Conservation (phyloP, 768 basidiomycete genomes). For the Xerocomellus chrysenteron region DNA sequence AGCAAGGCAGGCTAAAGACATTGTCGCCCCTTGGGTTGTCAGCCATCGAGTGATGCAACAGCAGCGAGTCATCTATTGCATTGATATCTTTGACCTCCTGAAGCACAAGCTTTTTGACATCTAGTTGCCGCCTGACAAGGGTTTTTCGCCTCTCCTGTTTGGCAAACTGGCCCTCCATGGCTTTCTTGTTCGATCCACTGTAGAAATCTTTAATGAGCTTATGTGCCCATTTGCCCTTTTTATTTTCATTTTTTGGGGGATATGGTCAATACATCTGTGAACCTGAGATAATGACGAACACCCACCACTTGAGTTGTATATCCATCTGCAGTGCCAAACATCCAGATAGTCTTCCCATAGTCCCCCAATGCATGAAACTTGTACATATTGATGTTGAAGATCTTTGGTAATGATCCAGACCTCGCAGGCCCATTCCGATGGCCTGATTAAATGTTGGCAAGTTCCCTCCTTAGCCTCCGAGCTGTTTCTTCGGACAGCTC, state of each 20-base stretch:
- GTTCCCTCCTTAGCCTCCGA: not conserved
- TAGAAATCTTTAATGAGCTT: constrained; percentile 28
- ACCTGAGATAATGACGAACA: too few species aligned
- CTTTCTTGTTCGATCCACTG: constrained; percentile 21
- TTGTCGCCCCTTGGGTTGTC: not conserved
- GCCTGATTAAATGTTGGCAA: not conserved
- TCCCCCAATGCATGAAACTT: constrained; percentile 31
- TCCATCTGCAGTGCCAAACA: too few species aligned
- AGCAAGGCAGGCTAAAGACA: not conserved
- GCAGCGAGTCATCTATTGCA: too few species aligned
- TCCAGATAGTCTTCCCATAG: constrained; percentile 14
- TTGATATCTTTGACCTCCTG: too few species aligned
- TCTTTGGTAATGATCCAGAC: not conserved
- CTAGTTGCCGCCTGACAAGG: not conserved
- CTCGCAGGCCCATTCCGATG: not conserved
- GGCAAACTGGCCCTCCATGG: not conserved
- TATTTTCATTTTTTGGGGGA: too few species aligned
- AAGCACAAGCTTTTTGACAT: too few species aligned
- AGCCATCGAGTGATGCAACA: constrained; percentile 3
- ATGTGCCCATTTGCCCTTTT: not conserved
- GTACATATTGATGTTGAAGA: constrained; percentile 28
- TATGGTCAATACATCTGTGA: too few species aligned
- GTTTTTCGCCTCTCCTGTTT: constrained; percentile 11
- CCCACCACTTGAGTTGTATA: too few species aligned
- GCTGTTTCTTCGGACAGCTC: not conserved